Base-by-base conservation (phyloP, 1,284 basidiomycete species). In the Ceratobasidium sp. region DNA sequence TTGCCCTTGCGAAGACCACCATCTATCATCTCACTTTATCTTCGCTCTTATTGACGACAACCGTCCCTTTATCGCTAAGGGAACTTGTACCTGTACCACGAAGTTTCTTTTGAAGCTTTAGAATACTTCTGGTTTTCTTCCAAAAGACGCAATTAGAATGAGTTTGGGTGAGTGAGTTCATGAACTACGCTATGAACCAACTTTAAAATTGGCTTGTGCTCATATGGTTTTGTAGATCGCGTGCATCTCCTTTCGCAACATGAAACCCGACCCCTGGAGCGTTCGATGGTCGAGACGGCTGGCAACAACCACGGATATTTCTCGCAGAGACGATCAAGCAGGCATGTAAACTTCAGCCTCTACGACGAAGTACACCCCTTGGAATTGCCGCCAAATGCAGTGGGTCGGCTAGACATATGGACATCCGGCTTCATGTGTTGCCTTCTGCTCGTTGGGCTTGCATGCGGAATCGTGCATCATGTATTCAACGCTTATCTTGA, bases 401-500 rank as follows among this genome's bases (percentile, higher is more conserved):
- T 55, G 14, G 23, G 38, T 49, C 52, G 67, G 47, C 44, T 70
- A 11, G 67, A 70, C 26, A 7, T 70, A n/a, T 57, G 67, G 54
- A 70, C 67, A 9, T 58, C 67, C 23, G 43, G 47, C 14, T 55
- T 70, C 0, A 70, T 70, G 67, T 58, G 41, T 8, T 58, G 67
- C 32, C 30, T 70, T 14, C 28, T 58, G 8, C 18, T 70, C n/a
- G 5, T 70, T n/a, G 67, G 67, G 9, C 18, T 70, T 23, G 67
- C 54, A 21, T 70, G 67, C 32, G 67, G 43, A 6, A 50, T 70
- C 3, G 67, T 54, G 6, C 67, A 70, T 14, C 67, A 70, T 26
- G 67, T 54, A 41, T 59, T 70, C 54, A 70, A 70, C 26, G 46
- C 67, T 3, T 70, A 70, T 32, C 30, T 70, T 26, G 55, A 70